Evolutionary conservation across 768 basidiomycete genomes (phyloP).

Genomic region (Lyophyllum shimeji): DNA sequence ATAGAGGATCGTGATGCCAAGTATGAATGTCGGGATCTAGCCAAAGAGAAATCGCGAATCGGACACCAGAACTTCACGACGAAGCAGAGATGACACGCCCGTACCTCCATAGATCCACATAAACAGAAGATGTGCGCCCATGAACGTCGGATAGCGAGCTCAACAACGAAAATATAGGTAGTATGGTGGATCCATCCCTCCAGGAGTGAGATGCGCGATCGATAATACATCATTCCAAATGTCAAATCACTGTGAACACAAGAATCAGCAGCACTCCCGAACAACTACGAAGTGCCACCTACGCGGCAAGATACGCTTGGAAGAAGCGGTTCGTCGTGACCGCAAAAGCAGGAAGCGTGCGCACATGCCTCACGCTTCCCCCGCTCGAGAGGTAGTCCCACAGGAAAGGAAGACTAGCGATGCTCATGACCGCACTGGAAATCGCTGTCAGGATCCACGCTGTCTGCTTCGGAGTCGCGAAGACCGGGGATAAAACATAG

Average conservation of each 20-base stretch:
- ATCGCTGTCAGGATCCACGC: constrained; percentile 23
- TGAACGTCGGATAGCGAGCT: constrained; percentile 31
- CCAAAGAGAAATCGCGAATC: constrained; percentile 35
- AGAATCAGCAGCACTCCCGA: not conserved
- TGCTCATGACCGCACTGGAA: constrained; percentile 10
- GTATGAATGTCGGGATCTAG: constrained; percentile 53
- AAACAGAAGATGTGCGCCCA: constrained; percentile 46
- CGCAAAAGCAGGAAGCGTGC: constrained; percentile 8
- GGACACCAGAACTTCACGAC: constrained; percentile 34
- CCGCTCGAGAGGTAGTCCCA: constrained; percentile 15
- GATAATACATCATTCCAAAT: constrained; percentile 46
- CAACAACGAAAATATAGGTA: constrained; percentile 15
- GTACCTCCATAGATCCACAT: constrained; percentile 47
- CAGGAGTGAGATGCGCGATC: constrained; percentile 27
- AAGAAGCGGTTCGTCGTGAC: constrained; percentile 13
- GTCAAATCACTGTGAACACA: constrained; percentile 43
- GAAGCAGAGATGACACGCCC: constrained; percentile 18
- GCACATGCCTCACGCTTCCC: constrained; percentile 11
- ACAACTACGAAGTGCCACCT: not conserved
- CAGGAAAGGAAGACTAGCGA: constrained; percentile 15
- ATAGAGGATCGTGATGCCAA: constrained; percentile 44
- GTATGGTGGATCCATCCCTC: constrained; percentile 16
- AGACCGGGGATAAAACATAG: constrained; percentile 23
- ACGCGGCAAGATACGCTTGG: constrained; percentile 18
- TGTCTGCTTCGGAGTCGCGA: constrained; percentile 14